phyloP scores from a whole-genome alignment of 2,329 filamentous ascomycete species.

The Cryphonectria japonica region DNA sequence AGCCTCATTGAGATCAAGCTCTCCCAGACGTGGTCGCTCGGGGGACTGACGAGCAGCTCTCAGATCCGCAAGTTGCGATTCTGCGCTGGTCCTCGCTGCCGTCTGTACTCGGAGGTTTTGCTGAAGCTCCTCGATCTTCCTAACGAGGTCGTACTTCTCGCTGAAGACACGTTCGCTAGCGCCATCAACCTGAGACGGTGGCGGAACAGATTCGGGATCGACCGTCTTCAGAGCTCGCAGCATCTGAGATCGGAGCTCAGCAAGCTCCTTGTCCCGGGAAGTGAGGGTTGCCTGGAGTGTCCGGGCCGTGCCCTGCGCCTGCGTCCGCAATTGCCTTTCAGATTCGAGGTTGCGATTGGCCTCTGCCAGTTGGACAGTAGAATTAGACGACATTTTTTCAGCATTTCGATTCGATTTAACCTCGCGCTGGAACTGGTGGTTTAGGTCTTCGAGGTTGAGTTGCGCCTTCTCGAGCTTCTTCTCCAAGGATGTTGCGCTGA shows the following conservation, averaged over 20 bases:
- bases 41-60: slow-evolving; percentile 74
- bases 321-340: slow-evolving; percentile 80
- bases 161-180: slow-evolving; percentile 67
- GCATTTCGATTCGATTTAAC: slow-evolving; percentile 88
- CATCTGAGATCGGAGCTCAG: slow-evolving; percentile 78
- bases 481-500: slow-evolving; percentile 81
- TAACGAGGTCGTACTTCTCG: slow-evolving; percentile 81
- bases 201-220: slow-evolving; percentile 71
- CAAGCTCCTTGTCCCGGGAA: slow-evolving; percentile 77
- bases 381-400: slow-evolving; percentile 82
- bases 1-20: slow-evolving; percentile 83
- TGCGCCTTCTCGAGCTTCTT: slow-evolving; percentile 95
- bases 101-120: slow-evolving; percentile 83
- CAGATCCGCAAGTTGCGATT: slow-evolving; percentile 78
- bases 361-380: slow-evolving; percentile 83
- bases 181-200: slow-evolving; percentile 62
- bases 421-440: slow-evolving; percentile 87
- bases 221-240: slow-evolving; percentile 84
- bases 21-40: slow-evolving; percentile 77
- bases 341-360: slow-evolving; percentile 88
- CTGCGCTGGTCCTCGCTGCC: slow-evolving; percentile 79
- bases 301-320: slow-evolving; percentile 84
- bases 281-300: slow-evolving; percentile 81
- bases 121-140: slow-evolving; percentile 86
- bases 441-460: slow-evolving; percentile 86